phyloP scores from a whole-genome alignment of 139 green algal genomes.

The Picochlorum sp. region DNA sequence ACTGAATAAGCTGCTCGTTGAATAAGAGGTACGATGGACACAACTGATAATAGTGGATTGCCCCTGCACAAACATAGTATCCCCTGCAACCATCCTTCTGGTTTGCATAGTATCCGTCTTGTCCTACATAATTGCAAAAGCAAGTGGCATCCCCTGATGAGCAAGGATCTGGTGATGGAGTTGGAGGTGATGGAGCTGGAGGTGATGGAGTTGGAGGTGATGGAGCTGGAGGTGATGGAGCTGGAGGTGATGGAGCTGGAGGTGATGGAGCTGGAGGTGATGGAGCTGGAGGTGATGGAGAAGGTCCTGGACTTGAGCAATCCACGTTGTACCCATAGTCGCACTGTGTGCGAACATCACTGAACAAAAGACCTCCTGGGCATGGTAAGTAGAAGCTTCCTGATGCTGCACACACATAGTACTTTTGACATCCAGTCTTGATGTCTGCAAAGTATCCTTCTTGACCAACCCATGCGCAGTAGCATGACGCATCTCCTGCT shows the following conservation, averaged over 20 bases:
- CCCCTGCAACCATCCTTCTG: neutral
- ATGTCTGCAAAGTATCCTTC: conserved; percentile 10
- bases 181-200: neutral
- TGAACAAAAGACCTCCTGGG: neutral
- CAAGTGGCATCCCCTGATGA: neutral
- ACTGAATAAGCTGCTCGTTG: neutral
- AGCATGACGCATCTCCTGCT: no score
- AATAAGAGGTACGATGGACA: neutral
- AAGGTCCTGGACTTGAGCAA: no score
- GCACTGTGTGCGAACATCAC: neutral
- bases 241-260: neutral
- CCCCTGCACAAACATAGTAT: neutral
- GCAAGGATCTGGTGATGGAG: neutral
- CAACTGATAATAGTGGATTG: neutral
- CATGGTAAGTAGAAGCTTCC: conserved; percentile 4
- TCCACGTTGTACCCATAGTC: conserved; percentile 11
- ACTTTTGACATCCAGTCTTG: neutral
- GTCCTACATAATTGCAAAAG: neutral
- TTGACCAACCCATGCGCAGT: no score
- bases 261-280: neutral
- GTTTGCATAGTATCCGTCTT: neutral
- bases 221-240: neutral
- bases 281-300: neutral
- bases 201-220: neutral
- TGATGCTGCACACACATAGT: neutral